Conservation (phyloP, 75 land plant species). For the Pinus albicaulis region DNA sequence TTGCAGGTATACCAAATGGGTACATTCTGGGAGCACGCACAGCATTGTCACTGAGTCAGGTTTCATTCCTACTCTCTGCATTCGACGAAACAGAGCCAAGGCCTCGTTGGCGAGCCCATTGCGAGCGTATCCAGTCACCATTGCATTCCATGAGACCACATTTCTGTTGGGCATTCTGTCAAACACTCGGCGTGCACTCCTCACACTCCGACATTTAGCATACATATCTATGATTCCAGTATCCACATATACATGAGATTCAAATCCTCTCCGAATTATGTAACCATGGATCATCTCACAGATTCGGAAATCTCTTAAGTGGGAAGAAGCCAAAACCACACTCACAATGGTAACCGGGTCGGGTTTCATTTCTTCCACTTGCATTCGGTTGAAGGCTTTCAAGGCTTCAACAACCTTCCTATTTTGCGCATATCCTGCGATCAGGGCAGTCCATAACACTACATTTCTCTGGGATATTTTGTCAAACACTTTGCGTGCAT, state of each 20-base stretch:
- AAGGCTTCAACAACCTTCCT: too few relatives aligned
- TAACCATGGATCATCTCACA: conserved; percentile 21
- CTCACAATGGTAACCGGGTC: too few relatives aligned
- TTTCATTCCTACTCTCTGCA: conserved; percentile 15
- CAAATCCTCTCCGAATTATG: conserved; percentile 12
- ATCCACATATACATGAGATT: conserved; percentile 5
- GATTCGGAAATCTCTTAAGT: background rate
- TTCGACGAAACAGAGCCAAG: conserved; percentile 12
- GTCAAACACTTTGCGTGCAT: conserved; percentile 32
- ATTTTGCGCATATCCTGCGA: conserved; percentile 18
- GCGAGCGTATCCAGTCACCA: conserved; percentile 27
- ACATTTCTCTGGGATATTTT: conserved; percentile 32
- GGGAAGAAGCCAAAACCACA: too few relatives aligned
- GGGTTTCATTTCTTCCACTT: too few relatives aligned
- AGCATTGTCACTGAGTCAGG: conserved; percentile 9
- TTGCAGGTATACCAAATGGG: conserved; percentile 11
- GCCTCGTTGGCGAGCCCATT: conserved; percentile 20
- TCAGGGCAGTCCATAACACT: conserved; percentile 54
- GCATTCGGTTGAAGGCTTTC: too few relatives aligned
- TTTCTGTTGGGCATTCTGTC: conserved; percentile 25
- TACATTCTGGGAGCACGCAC: conserved; percentile 18
- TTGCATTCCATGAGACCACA: conserved; percentile 33
- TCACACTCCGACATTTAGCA: conserved; percentile 1
- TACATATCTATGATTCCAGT: conserved; percentile 32
- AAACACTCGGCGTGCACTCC: conserved; percentile 23